phyloP scores from a whole-genome alignment of 140 eudicot genomes.

The Erigeron philadelphicus region DNA sequence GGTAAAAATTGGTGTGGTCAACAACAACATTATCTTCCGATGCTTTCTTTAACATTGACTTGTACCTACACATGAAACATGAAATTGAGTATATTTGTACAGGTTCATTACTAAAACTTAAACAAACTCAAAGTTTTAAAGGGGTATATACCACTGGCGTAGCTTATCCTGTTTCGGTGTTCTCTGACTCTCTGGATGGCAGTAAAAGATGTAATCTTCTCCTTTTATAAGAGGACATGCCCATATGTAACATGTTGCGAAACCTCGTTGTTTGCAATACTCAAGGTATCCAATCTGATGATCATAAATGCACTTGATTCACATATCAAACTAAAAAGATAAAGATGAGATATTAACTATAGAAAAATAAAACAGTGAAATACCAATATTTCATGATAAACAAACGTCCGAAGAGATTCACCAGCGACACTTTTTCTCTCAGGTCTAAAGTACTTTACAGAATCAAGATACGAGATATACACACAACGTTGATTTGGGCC shows the following conservation, averaged over 20 bases:
- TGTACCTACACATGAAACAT: conserved; percentile 51
- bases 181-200: conserved; percentile 87
- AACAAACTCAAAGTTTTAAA: background rate
- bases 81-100: background rate
- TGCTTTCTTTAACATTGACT: conserved; percentile 65
- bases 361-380: background rate
- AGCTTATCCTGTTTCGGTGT: conserved; percentile 72
- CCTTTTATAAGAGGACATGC: conserved; percentile 92
- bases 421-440: conserved; percentile 51
- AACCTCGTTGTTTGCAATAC: conserved; percentile 82
- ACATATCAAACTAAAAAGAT: conserved; percentile 5
- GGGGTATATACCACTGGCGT: conserved; percentile 51
- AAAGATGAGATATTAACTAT: background rate
- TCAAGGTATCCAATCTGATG: conserved; percentile 84
- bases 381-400: conserved; percentile 89
- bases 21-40: conserved; percentile 50
- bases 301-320: conserved; percentile 18
- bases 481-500: conserved; percentile 68
- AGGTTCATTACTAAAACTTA: background rate
- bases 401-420: conserved; percentile 85
- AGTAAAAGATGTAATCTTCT: conserved; percentile 72
- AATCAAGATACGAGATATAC: conserved; percentile 84
- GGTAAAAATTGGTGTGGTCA: conserved; percentile 56
- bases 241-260: conserved; percentile 82
- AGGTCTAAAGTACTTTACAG: conserved; percentile 78